Conservation (phyloP, 345 rosid species). For the Limnanthes douglasii region DNA sequence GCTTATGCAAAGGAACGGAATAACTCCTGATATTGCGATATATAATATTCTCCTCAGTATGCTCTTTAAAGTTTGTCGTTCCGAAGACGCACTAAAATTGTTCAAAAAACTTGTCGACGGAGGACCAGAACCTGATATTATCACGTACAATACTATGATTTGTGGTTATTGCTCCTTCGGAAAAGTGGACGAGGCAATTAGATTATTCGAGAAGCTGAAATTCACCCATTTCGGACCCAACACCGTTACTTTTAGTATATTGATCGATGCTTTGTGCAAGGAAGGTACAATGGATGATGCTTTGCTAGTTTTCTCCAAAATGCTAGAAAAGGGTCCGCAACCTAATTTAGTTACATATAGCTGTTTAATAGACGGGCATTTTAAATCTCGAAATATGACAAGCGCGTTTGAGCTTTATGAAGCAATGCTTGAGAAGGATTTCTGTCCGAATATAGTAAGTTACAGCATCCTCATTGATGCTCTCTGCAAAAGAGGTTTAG, state of each 20-base stretch:
- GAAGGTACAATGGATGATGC: constrained; percentile 31
- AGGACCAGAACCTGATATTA: constrained; percentile 25
- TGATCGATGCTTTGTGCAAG: constrained; percentile 31
- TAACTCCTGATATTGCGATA: constrained; percentile 21
- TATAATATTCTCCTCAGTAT: constrained; percentile 29
- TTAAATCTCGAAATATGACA: constrained; percentile 20
- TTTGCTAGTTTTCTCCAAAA: constrained; percentile 17
- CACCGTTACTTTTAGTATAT: constrained; percentile 27
- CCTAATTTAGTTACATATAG: constrained; percentile 34
- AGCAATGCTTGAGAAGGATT: constrained; percentile 29
- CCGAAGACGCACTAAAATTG: constrained; percentile 14
- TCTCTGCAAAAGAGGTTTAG: constrained; percentile 28
- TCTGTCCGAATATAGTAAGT: constrained; percentile 30
- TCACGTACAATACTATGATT: constrained; percentile 37
- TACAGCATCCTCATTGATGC: constrained; percentile 35
- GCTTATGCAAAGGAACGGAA: constrained; percentile 21
- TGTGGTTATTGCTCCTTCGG: constrained; percentile 25
- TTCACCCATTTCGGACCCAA: constrained; percentile 16
- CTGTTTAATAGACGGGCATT: constrained; percentile 29
- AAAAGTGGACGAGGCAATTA: constrained; percentile 25
- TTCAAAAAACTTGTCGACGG: constrained; percentile 14
- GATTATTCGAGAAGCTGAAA: constrained; percentile 18
- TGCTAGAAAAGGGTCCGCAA: constrained; percentile 20
- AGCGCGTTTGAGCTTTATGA: constrained; percentile 25
- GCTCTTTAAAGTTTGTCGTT: constrained; percentile 10